Evolutionary conservation across 352 stramenopile genomes (phyloP), one percentile per base, ranked within the genome.

Genomic region (Globisporangium mamillatum): DNA sequence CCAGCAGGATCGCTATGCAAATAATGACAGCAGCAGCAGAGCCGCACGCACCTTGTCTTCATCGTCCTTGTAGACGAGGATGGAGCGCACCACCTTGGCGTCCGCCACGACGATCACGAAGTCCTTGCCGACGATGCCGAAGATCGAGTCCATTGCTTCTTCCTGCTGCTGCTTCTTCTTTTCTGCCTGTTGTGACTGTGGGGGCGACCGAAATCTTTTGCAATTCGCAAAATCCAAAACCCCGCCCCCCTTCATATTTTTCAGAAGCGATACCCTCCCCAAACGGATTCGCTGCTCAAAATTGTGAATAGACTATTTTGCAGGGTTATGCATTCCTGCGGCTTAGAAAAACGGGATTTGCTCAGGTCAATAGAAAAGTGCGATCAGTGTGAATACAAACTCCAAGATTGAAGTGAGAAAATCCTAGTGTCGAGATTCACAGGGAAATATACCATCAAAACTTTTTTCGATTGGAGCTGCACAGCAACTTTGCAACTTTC

Each of bases 61-160:
- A 65, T 97, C 88, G 67, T 94, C 92, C 71, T 97, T 96, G 84
- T 97, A 98, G 57, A 98, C 91, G 59, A 98, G 77, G 69, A 98
- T 97, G 34, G 91, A 97, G 67, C 90, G 90, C 69, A 68, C 91
- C 41, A 96, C 89, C 71, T 97, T 96, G 67, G 84, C 88, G 79
- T 98, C 92, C 18, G 91, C 92, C 6, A 87, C 92, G 59, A 98
- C 76, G 67, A 98, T 81, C 73, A 97, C 91, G 74, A 97, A 98
- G 70, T 95, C 89, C 74, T 96, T 96, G 61, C 89, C 89, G 48
- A 96, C 89, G 76, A 96, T 86, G 61, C 89, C 89, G 70, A 96
- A 95, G 69, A 94, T 82, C 71, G 88, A 94, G 73, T 96, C 89
- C 77, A 92, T 96, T 59, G 29, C 29, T 78, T 38, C 57, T 67